Evolutionary conservation across 106 monocot species (phyloP).

Genomic region (Iris macrosiphon): DNA sequence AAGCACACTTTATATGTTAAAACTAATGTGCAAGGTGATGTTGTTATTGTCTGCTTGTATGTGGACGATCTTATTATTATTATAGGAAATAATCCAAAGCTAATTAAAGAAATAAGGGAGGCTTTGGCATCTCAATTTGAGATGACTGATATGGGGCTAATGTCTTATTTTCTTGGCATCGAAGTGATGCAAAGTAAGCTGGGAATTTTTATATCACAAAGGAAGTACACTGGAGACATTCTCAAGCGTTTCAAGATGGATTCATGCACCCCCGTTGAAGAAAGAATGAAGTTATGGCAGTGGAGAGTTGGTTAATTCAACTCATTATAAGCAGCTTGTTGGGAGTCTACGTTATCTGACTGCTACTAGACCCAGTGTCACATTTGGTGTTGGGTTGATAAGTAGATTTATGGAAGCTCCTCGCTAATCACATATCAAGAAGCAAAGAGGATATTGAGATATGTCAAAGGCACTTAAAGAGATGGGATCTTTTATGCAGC

Average conservation of each 20-base stretch:
- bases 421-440: background rate
- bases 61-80: background rate
- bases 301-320: background rate
- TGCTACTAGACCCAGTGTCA: conserved; percentile 1
- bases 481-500: background rate
- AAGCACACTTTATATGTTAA: conserved; percentile 2
- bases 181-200: conserved; percentile 2
- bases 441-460: conserved; percentile 1
- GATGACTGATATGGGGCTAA: conserved; percentile 1
- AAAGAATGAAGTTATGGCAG: too few relatives aligned
- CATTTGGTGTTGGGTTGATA: conserved; percentile 5
- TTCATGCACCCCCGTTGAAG: too few relatives aligned
- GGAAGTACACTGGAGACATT: conserved; percentile 1
- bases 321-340: background rate
- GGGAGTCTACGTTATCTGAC: conserved; percentile 9
- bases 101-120: background rate
- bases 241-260: too few relatives aligned
- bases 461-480: conserved; percentile 1
- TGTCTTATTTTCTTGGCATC: conserved; percentile 12
- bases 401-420: conserved; percentile 9
- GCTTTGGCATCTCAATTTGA: too few relatives aligned
- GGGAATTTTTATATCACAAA: conserved; percentile 6
- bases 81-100: background rate
- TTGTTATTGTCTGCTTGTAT: conserved; percentile 1
- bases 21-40: background rate